Base-by-base conservation (phyloP, 305 asterid genomes). In the Fraxinus nigra region DNA sequence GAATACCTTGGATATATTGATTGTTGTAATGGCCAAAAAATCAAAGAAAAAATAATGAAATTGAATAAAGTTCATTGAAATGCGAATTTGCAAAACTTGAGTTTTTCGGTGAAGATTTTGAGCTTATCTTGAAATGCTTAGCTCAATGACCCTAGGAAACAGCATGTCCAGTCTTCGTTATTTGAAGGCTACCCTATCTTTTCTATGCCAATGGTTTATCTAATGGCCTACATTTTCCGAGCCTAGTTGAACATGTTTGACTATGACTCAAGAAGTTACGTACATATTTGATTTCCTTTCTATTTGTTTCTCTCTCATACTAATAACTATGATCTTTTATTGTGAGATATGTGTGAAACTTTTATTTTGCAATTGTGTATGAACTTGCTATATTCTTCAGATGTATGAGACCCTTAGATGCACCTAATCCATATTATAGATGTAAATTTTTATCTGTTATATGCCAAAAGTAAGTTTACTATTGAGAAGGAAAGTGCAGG, bases 401-500 rank as follows among this genome's bases (percentile, higher is more conserved):
- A 24, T 38, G 33, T 35, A 5, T 24, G 20, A 22, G 4, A 1
- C 78, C 54, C 56, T 11, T 72, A 5, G 48, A 26, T 72, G 8
- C 33, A 11, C n/a, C 7, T 51, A 3, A 34, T 72, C 24, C 18
- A 34, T 67, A 13, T 37, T 14, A 8, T 34, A 2, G 10, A 10
- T 38, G 80, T 24, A 16, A 65, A 34, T 14, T 59, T 51, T 80
- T 46, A 56, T 59, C 69, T 13, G 9, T 78, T 75, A 0, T 34
- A n/a, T 78, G 32, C 24, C 28, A 75, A 78, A 72, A 72, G 48
- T 54, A 63, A 34, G 14, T 77, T 78, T 78, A 78, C 77, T 69
- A 48, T 78, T 54, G 48, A 67, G 32, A 81, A 79, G 76, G 1
- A 56, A 87, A 46, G 65, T 90, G 90, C 96, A 95, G 99, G 92